Base-by-base conservation (phyloP, 2,329 filamentous ascomycete genomes). In the Fusarium cyanostomum region DNA sequence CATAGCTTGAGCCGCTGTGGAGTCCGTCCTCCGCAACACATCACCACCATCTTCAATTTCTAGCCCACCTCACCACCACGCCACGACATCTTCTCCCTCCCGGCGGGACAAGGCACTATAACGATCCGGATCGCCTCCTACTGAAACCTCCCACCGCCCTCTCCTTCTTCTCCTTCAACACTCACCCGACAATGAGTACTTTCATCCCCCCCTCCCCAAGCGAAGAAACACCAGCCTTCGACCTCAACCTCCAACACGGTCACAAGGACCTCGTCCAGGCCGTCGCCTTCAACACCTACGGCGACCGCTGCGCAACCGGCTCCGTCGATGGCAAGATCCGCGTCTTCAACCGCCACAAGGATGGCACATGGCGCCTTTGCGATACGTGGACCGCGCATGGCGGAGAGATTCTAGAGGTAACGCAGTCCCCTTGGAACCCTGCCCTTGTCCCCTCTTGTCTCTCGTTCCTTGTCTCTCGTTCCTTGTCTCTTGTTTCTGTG, bases 271-370 rank as follows among this genome's bases (percentile, higher is more conserved):
- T 95, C 39, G 91, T 96, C 48, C 89, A 94, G 65, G 90, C 92
- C 52, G 89, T 94, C 60, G 90, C 92, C 67, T 96, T 96, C 84
- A 97, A 97, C 77, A 89, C 89, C 67, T 96, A 96, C 75, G 94
- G 94, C 69, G 94, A 92, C 71, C 91, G 94, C 68, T 94, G 94
- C 81, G 91, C 94, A 37, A 95, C 93, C 3, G 93, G 92, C 30
- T 95, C 92, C 15, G 92, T 94, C 15, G 94, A 98, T 76, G 94
- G 96, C 75, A 92, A 91, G 75, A 90, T 98, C 71, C 92, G 94
- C 73, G 91, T 97, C 62, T 97, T 94, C 84, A 92, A 94, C 77
- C 85, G 89, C 43, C 90, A 95, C 73, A 88, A 89, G 66, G 90
- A 92, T 69, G 87, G 88, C 37, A 81, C 86, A 55, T 97, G 93